A percentile compares a stretch with the other conserved stretches of the same genome.
These are phyloP conservation scores for Porogramme epimiltina DNA, from an alignment of 1,284 basidiomycete genomes.

Conservation along the genomic window DNA sequence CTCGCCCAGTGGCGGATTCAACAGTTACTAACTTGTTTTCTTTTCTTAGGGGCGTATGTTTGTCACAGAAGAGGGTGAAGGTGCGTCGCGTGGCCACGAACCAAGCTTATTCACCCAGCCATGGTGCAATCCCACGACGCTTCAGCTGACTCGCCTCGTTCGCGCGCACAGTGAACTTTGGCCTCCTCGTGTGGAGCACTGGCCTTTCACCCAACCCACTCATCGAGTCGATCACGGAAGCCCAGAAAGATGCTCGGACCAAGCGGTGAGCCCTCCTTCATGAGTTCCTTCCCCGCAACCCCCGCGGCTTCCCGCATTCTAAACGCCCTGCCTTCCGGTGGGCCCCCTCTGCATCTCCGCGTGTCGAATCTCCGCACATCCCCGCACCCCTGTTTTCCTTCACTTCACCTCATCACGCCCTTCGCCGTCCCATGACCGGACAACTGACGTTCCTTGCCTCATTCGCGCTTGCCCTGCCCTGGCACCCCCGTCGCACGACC, in stretches of 20 bases:
- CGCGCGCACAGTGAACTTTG: conserved; percentile 62
- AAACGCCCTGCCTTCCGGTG: background rate
- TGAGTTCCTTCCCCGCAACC: background rate
- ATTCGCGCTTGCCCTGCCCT: background rate
- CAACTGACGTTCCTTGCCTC: background rate
- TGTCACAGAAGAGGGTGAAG: conserved; percentile 67
- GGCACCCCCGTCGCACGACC: background rate
- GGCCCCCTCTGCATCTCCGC: background rate
- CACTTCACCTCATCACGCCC: background rate
- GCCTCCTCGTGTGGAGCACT: conserved; percentile 86
- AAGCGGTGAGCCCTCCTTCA: conserved; percentile 46
- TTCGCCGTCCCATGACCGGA: background rate
- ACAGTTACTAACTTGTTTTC: background rate
- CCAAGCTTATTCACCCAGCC: background rate
- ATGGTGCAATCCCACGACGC: background rate
- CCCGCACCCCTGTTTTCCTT: background rate
- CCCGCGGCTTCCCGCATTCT: background rate
- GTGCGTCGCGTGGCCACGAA: conserved; percentile 28
- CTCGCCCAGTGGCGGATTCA: no score
- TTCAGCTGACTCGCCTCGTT: conserved; percentile 5
- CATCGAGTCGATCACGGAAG: conserved; percentile 58
- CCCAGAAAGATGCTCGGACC: conserved; percentile 65
- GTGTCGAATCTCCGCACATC: background rate
- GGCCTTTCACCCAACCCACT: conserved; percentile 82
- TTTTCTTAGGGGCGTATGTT: conserved; percentile 53